A percentile compares a stretch with the other conserved stretches of the same genome.
Evolutionary conservation across 345 rosid genomes (phyloP).

Genomic region (Syzygium jambos): DNA sequence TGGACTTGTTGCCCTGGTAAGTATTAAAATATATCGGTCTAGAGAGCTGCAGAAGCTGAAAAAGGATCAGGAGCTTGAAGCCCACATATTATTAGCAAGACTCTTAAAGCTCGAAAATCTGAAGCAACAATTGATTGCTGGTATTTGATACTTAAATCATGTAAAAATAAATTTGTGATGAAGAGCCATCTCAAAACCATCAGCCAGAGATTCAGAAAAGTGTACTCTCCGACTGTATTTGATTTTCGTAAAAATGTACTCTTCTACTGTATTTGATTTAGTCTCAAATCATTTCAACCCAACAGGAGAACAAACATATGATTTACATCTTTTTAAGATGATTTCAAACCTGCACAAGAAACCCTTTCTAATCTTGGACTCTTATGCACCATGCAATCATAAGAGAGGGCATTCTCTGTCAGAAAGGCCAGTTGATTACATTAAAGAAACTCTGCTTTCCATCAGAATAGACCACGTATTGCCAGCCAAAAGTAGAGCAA

Average conservation of each 20-base stretch:
- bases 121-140: background rate
- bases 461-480: background rate
- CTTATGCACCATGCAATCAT: background rate
- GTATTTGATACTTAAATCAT: background rate
- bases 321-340: background rate
- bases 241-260: background rate
- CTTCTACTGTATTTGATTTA: background rate
- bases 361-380: background rate
- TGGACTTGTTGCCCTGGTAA: background rate
- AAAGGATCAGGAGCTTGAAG: slow-evolving; percentile 1
- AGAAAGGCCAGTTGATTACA: background rate
- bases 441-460: background rate
- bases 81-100: background rate
- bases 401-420: background rate
- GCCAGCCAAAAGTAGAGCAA: background rate
- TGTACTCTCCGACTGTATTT: background rate
- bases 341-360: background rate
- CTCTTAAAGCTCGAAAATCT: background rate
- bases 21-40: slow-evolving; percentile 2
- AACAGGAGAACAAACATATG: background rate
- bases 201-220: background rate
- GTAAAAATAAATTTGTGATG: background rate
- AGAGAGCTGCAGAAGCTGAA: background rate
- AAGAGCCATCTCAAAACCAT: background rate
- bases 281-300: background rate